Percentiles rank a stretch among this genome's conserved stretches.
Conservation (phyloP, 139 green algal species). For the Tetraselmis chui region DNA sequence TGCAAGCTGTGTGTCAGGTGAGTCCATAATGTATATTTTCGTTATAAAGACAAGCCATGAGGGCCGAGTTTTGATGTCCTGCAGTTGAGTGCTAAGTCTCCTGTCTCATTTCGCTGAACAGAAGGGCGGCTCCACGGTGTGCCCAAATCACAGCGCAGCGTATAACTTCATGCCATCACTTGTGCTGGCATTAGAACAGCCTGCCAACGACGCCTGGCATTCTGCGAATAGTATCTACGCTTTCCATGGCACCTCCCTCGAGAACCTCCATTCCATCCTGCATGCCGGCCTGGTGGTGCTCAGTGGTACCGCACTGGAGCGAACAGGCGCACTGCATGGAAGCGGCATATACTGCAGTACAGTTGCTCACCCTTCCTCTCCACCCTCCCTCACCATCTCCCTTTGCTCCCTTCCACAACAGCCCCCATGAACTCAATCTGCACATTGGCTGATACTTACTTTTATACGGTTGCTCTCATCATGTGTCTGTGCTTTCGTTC, state of each 20-base stretch:
- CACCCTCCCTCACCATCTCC: not conserved
- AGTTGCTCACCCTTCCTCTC: not conserved
- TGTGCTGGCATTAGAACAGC: not conserved
- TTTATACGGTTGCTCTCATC: too few species aligned
- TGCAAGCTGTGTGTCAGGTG: not conserved
- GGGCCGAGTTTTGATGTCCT: too few species aligned
- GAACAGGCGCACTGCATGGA: constrained; percentile 29
- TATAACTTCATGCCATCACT: not conserved
- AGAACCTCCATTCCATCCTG: constrained; percentile 31
- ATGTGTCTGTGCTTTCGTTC: too few species aligned
- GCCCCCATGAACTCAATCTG: too few species aligned
- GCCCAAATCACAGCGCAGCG: too few species aligned
- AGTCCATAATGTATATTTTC: too few species aligned
- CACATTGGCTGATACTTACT: too few species aligned
- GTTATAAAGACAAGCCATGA: too few species aligned
- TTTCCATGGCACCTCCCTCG: constrained; percentile 20
- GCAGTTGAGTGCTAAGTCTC: too few species aligned
- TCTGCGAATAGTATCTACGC: constrained; percentile 5
- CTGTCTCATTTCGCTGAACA: too few species aligned
- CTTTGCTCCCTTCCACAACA: too few species aligned
- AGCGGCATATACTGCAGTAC: constrained; percentile 32
- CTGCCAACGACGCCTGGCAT: not conserved
- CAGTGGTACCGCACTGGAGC: constrained; percentile 16
- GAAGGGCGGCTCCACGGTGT: too few species aligned
- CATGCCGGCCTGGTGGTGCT: constrained; percentile 23